Base-by-base conservation (phyloP, 495 filamentous ascomycete species). In the Elasticomyces elasticus region DNA sequence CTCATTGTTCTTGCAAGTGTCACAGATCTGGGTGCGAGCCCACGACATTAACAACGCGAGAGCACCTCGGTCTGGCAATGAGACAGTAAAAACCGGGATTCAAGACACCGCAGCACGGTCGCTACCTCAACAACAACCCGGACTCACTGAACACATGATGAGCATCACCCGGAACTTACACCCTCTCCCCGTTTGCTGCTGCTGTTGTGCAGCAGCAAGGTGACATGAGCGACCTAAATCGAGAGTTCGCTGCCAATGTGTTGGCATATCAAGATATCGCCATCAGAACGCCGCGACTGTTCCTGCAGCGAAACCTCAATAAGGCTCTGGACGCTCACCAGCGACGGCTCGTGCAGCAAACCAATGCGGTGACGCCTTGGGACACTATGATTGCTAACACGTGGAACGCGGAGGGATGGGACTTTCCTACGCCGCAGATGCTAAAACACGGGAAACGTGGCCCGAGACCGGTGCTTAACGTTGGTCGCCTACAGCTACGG, bases 271-370 rank as follows among this genome's bases (percentile, higher is more conserved):
- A 45, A 1, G 9, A 2, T 1, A 25, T 61, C 4, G 53, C 30
- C 2, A 20, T n/a, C 10, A 43, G 45, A n/a, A 13, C 19, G 9
- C 49, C 50, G 42, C 49, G 31, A 11, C 5, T 22, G 0, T 62
- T 59, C 35, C 40, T 62, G 13, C 55, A 38, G 11, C 55, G 60
- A 5, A 62, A 62, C 41, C 24, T 62, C 1, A 30, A 54, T 15
- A 30, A 15, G 5, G 26, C 51, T 15, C 41, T 62, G 49, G 54
- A 62, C 37, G 41, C 49, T 27, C 59, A 62, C 27, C 31, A 53
- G 33, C 12, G 12, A n/a, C 31, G 33, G 1, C 30, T 56, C 13
- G n/a, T 9, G n/a, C 7, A 19, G 1, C 20, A 5, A 1, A 28
- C 19, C 10, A 27, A 19, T 3, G 19, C 11, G 19, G 5, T 19